Evolutionary conservation across 768 basidiomycete genomes (phyloP).

Genomic region (Fistulinella prunicolor): DNA sequence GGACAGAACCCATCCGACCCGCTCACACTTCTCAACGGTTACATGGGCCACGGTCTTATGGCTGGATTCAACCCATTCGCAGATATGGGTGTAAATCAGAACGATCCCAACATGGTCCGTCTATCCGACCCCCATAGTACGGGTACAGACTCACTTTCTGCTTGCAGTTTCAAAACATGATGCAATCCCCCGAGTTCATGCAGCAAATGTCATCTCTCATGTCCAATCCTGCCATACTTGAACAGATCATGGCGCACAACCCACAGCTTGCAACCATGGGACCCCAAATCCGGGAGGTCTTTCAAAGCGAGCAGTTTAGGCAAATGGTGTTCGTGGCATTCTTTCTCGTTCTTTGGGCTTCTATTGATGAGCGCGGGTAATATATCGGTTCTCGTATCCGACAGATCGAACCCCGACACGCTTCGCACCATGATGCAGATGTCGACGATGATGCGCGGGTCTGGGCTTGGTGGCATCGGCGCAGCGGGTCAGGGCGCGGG

Average conservation of each 20-base stretch:
- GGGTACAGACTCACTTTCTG: too few relatives aligned
- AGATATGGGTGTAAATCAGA: constrained; percentile 84
- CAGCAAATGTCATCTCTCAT: constrained; percentile 86
- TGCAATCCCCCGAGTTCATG: constrained; percentile 81
- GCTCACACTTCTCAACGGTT: constrained; percentile 77
- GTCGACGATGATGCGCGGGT: constrained; percentile 38
- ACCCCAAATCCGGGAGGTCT: constrained; percentile 75
- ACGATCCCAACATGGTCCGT: constrained; percentile 91
- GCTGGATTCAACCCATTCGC: constrained; percentile 91
- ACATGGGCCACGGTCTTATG: constrained; percentile 74
- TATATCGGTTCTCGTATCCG: not conserved
- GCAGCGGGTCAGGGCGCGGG: constrained; percentile 8
- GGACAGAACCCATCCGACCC: constrained; percentile 90
- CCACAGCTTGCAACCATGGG: constrained; percentile 75
- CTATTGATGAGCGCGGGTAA: not conserved
- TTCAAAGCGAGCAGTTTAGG: constrained; percentile 73
- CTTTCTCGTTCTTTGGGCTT: not conserved
- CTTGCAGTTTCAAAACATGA: constrained; percentile 72
- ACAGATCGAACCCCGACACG: constrained; percentile 71
- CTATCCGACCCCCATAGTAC: too few relatives aligned
- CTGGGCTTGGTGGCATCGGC: constrained; percentile 38
- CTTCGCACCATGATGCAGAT: constrained; percentile 77
- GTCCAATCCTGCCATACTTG: constrained; percentile 85
- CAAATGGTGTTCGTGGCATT: constrained; percentile 59
- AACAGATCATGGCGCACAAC: constrained; percentile 79